These are phyloP conservation scores for Adansonia grandidieri DNA, from an alignment of 441 rosid species.

Conservation along the genomic window DNA sequence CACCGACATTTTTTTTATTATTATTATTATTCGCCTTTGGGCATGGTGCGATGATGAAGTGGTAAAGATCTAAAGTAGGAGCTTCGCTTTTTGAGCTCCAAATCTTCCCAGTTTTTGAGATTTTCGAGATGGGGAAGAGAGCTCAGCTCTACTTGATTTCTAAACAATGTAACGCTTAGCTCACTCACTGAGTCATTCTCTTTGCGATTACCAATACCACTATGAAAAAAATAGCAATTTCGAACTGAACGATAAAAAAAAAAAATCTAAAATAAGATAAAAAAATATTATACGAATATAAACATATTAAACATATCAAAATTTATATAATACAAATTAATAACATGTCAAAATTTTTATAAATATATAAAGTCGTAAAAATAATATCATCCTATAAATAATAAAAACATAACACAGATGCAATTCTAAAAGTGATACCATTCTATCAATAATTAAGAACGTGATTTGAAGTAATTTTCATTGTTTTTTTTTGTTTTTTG, in stretches of 20 bases:
- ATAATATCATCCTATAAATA: no score
- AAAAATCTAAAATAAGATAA: no score
- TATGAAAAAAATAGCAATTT: no score
- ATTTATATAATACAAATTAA: no score
- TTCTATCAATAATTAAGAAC: not conserved
- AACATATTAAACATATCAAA: no score
- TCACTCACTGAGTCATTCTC: not conserved
- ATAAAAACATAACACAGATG: no score
- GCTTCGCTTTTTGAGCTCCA: not conserved
- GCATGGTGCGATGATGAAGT: not conserved
- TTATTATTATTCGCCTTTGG: not conserved
- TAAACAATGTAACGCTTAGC: not conserved
- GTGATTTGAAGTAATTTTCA: not conserved
- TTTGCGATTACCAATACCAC: no score
- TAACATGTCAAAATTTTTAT: no score
- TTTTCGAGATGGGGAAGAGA: not conserved
- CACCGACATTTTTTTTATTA: constrained; percentile 74
- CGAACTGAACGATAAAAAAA: no score
- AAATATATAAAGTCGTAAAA: no score
- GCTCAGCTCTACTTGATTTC: not conserved
- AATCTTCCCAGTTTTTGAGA: not conserved
- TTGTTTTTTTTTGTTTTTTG: not conserved
- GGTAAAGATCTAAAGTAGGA: not conserved
- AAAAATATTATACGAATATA: no score
- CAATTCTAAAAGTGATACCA: not conserved